Conservation (phyloP, 441 rosid species). For the Theobroma grandiflorum region DNA sequence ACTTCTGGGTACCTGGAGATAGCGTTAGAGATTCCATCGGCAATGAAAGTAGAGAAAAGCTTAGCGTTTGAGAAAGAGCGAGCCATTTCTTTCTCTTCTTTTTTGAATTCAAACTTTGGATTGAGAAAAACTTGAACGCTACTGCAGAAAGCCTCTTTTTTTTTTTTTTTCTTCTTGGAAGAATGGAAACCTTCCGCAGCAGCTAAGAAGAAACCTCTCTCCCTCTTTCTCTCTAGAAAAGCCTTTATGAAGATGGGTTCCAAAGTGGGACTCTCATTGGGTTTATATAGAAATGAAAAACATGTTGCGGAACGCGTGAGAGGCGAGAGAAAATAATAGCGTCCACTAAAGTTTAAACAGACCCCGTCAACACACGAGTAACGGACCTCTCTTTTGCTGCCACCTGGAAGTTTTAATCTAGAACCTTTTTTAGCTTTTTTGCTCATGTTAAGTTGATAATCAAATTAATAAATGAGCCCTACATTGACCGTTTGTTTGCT, state of each 20-base stretch:
- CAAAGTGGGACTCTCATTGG: not conserved
- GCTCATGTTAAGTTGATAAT: not conserved
- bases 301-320: not conserved
- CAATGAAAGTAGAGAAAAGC: conserved; percentile 51
- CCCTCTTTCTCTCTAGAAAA: conserved; percentile 6
- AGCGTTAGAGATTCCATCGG: conserved; percentile 54
- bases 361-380: conserved; percentile 33
- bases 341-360: conserved; percentile 7
- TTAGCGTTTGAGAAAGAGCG: conserved; percentile 69
- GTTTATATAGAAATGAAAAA: conserved; percentile 41
- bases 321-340: not conserved
- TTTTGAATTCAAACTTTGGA: not conserved
- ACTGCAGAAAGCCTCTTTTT: conserved; percentile 21
- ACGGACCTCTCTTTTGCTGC: conserved; percentile 11
- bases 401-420: conserved; percentile 21
- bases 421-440: not conserved
- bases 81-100: conserved; percentile 52
- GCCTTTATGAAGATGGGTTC: not conserved
- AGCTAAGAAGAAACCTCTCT: conserved; percentile 23
- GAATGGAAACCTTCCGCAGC: conserved; percentile 17
- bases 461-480: not conserved
- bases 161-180: not conserved
- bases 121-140: not conserved
- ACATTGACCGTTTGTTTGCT: not conserved
- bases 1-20: conserved; percentile 43